These are phyloP conservation scores for Ballota nigra DNA, from an alignment of 257 asterid genomes.

Conservation along the genomic window DNA sequence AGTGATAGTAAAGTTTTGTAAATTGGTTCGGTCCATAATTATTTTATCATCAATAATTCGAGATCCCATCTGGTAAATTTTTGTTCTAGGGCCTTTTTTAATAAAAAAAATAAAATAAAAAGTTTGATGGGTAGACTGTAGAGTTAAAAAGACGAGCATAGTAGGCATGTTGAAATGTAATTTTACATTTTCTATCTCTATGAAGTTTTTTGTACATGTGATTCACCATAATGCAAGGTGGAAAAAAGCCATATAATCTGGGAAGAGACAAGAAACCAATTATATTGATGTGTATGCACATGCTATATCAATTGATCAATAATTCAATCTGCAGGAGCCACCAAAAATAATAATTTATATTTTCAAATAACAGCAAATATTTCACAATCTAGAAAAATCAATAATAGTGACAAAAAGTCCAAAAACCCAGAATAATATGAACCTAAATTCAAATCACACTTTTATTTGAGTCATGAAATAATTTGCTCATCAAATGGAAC, in stretches of 20 bases:
- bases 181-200: not conserved
- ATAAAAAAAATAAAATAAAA: not conserved
- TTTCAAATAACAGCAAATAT: conserved; percentile 13
- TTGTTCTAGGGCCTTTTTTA: too few species aligned
- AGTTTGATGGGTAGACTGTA: not conserved
- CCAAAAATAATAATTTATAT: not conserved
- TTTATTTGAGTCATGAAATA: not conserved
- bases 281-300: conserved; percentile 21
- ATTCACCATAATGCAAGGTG: not conserved
- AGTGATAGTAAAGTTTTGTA: too few species aligned
- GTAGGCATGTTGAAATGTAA: not conserved
- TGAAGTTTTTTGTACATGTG: not conserved
- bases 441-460: not conserved
- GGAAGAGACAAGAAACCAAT: conserved; percentile 19
- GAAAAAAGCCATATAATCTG: not conserved
- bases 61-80: too few species aligned
- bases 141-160: too few species aligned
- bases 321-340: conserved; percentile 3
- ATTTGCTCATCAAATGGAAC: not conserved
- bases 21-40: too few species aligned
- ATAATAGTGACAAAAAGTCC: not conserved
- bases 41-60: too few species aligned
- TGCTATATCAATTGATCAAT: conserved; percentile 25
- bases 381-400: not conserved
- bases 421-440: not conserved